A percentile compares a stretch with the other conserved stretches of the same genome.
Evolutionary conservation across 371 early-diverging fungal genomes (phyloP).

Genomic region (Circinella umbellata): DNA sequence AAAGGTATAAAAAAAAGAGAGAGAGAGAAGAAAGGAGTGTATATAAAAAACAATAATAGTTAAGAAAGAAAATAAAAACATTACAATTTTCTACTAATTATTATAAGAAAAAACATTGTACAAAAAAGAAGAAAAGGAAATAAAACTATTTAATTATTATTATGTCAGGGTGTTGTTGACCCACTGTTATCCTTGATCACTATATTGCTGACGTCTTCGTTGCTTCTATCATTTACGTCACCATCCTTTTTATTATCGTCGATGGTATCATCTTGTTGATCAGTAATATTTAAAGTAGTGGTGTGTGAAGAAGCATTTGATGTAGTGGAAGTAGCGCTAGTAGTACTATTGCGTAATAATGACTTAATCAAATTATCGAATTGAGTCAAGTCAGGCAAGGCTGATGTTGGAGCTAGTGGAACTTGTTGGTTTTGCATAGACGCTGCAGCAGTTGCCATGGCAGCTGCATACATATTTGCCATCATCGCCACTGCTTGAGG

Average conservation of each 20-base stretch:
- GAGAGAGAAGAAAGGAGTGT: not conserved
- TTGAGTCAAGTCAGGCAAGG: slow-evolving; percentile 24
- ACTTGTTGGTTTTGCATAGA: slow-evolving; percentile 19
- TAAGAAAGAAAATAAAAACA: not conserved
- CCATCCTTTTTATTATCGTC: no score
- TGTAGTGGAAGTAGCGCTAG: not conserved
- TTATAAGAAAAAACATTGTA: slow-evolving; percentile 4
- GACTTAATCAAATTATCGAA: slow-evolving; percentile 27
- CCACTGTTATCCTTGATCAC: no score
- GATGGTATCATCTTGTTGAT: no score
- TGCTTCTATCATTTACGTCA: no score
- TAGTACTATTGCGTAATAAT: slow-evolving; percentile 15
- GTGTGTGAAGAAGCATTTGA: not conserved
- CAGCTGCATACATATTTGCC: slow-evolving; percentile 33
- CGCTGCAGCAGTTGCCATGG: slow-evolving; percentile 24
- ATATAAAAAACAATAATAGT: not conserved
- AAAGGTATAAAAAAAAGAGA: not conserved
- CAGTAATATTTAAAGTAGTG: not conserved
- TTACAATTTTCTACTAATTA: not conserved
- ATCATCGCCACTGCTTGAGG: slow-evolving; percentile 31
- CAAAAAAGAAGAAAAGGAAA: not conserved
- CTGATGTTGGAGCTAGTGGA: slow-evolving; percentile 12
- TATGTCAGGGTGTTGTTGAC: no score
- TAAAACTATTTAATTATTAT: no score
- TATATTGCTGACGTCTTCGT: no score